Conservation (phyloP, 1,139 yeast species). For the Candida pseudoviswanathii region DNA sequence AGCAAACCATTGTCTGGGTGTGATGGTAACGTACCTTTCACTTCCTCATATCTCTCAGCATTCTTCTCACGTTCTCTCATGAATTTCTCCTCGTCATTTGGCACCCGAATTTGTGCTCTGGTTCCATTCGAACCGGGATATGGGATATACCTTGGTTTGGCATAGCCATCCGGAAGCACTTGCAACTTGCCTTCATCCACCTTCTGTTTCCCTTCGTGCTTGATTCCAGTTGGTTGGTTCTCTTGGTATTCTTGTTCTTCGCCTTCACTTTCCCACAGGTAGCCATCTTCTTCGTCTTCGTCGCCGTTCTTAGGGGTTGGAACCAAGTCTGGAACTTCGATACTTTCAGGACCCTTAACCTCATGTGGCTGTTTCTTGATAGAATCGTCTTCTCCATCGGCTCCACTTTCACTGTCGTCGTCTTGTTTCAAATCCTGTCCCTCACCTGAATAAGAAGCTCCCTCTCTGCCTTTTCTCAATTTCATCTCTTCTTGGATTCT, state of each 20-base stretch:
- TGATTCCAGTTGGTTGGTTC: background rate
- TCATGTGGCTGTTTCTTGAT: conserved; percentile 1
- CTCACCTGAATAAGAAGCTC: background rate
- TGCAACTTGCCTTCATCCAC: background rate
- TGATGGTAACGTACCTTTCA: background rate
- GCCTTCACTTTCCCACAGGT: background rate
- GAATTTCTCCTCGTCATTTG: background rate
- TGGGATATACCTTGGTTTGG: background rate
- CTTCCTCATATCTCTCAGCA: background rate
- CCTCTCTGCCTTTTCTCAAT: background rate
- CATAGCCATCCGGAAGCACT: background rate
- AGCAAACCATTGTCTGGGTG: background rate
- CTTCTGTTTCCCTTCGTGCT: background rate
- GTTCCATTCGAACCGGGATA: background rate
- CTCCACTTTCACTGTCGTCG: background rate
- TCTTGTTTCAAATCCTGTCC: background rate
- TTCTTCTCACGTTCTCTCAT: background rate
- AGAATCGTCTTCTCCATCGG: background rate
- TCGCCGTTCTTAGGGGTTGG: background rate
- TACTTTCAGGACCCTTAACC: background rate
- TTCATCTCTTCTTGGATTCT: conserved; percentile 3
- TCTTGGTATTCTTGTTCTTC: background rate
- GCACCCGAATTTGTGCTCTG: background rate
- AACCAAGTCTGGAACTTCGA: background rate
- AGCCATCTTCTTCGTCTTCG: background rate